Evolutionary conservation across 2,329 filamentous ascomycete species (phyloP).

Genomic region (Aureobasidium sp.): DNA sequence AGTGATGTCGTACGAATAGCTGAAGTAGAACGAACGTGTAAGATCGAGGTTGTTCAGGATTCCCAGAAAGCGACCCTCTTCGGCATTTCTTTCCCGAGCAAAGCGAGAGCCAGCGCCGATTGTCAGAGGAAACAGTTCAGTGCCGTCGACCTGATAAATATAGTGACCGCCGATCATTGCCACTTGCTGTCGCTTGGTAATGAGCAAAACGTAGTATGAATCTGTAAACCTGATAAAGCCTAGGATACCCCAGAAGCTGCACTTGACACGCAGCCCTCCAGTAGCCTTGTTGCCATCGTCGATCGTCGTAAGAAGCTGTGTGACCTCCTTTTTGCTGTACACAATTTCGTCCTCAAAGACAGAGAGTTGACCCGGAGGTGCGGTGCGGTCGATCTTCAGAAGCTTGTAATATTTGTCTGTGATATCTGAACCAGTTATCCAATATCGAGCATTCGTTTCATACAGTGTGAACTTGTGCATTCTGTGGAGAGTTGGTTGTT

Average conservation of each 20-base stretch:
- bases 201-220: conserved; percentile 92
- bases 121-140: conserved; percentile 81
- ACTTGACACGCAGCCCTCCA: conserved; percentile 81
- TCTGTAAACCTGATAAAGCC: conserved; percentile 96
- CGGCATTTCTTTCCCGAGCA: conserved; percentile 73
- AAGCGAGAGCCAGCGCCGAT: conserved; percentile 58
- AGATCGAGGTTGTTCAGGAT: conserved; percentile 90
- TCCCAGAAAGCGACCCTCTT: conserved; percentile 79
- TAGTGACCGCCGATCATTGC: conserved; percentile 96
- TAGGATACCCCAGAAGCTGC: conserved; percentile 84
- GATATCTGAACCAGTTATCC: conserved; percentile 87
- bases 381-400: conserved; percentile 87
- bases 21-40: conserved; percentile 91
- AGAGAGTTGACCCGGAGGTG: conserved; percentile 67
- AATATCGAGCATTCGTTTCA: conserved; percentile 87
- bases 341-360: conserved; percentile 92
- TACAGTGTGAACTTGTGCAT: conserved; percentile 99
- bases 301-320: conserved; percentile 83
- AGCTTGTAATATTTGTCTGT: conserved; percentile 84
- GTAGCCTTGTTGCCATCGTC: conserved; percentile 89
- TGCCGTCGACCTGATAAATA: conserved; percentile 89
- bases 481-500: conserved; percentile 19
- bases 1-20: conserved; percentile 95
- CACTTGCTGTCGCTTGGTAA: conserved; percentile 92
- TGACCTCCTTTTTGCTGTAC: conserved; percentile 88